Percentiles rank a stretch among this genome's conserved stretches.
Conservation (phyloP, 106 monocot species). For the Dendrobium chrysotoxum region DNA sequence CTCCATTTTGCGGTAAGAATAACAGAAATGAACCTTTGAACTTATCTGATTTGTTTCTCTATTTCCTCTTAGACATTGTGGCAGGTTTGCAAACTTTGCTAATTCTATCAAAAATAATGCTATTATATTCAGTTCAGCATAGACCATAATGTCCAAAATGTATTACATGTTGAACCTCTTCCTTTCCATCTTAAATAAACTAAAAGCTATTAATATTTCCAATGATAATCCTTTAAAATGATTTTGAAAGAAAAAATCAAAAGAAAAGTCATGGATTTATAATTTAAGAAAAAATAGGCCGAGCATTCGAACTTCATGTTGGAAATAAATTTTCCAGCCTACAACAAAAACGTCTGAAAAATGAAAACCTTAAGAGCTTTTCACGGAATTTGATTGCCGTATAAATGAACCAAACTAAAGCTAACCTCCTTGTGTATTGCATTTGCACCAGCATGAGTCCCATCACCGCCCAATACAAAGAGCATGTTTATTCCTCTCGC, state of each 20-base stretch:
- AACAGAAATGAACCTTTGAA: neutral
- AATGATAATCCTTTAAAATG: neutral
- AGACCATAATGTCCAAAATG: neutral
- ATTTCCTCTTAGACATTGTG: neutral
- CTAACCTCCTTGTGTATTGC: slow-evolving; percentile 53
- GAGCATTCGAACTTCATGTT: neutral
- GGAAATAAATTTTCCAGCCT: neutral
- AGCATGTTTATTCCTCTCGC: slow-evolving; percentile 57
- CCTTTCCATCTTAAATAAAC: neutral
- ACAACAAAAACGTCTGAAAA: neutral
- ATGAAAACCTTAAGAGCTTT: neutral
- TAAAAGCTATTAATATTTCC: neutral
- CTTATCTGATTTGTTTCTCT: neutral
- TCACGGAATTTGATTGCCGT: no score
- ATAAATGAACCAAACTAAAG: neutral
- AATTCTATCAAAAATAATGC: neutral
- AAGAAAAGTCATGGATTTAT: neutral
- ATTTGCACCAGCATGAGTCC: slow-evolving; percentile 58
- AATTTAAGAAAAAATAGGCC: neutral
- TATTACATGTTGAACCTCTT: neutral
- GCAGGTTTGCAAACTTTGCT: neutral
- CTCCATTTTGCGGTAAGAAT: no score
- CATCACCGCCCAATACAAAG: slow-evolving; percentile 58
- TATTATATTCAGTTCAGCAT: neutral
- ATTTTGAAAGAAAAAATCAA: neutral